Evolutionary conservation across 495 filamentous ascomycete species (phyloP), one percentile per base, ranked within the genome.

Genomic region (Tirmania nivea): DNA sequence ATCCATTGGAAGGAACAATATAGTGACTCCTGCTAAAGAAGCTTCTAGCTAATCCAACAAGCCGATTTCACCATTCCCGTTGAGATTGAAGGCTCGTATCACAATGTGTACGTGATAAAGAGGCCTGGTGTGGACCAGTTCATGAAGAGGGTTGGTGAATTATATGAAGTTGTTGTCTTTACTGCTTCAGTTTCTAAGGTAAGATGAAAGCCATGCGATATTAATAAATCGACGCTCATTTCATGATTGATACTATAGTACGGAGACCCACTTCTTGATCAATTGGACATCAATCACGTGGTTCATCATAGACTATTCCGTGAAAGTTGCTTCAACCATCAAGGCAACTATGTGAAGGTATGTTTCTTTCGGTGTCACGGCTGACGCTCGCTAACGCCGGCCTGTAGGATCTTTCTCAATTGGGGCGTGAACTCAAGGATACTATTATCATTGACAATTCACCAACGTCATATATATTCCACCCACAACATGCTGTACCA

Each of bases 391-490:
- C 59, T 50, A 48, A 36, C 2, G 36, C 45, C 50, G 45, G 80
- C 25, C 25, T 31, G 25, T 31, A 31, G 78, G 90, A 99, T 65
- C 78, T 99, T 34, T 95, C 90, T 14, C 90, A 95, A 73, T 77
- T 99, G 52, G 90, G 90, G 50, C 83, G 90, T 52, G 87, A 99
- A 68, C 79, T 99, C 49, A 83, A 81, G 61, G 90, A 96, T 63
- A 96, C 89, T 3, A 99, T 99, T 65, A 99, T 99, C 65, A 99
- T 99, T 63, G 90, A 99, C 70, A 99, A 99, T 69, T 96, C 90
- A 20, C 92, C 90, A 16, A 99, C 92, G 14, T 94, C 88, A 19
- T 99, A 99, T 69, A 96, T 96, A 63, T 99, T 99, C 73, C 90
- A 99, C 61, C 90, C 92, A 12, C 89, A 99, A 71, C 90, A 99